Evolutionary conservation across 2,329 filamentous ascomycete species (phyloP).

Genomic region (Penicillium carneum): DNA sequence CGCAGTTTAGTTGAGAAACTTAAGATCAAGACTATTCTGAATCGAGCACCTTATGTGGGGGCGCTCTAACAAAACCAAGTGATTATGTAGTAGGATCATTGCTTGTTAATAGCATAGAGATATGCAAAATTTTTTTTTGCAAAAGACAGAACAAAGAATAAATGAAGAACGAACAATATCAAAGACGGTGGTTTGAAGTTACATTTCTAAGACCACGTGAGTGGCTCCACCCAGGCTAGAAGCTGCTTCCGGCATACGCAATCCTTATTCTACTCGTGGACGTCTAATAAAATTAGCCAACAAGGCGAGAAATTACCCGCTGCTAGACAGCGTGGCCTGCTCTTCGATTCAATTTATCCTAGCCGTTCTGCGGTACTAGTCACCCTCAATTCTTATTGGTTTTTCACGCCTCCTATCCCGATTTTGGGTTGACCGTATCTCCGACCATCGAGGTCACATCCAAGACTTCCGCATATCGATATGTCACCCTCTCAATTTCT

Average conservation of each 20-base stretch:
- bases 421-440: conserved; percentile 25
- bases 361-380: conserved; percentile 7
- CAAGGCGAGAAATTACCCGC: conserved; percentile 12
- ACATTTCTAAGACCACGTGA: conserved; percentile 29
- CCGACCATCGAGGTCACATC: conserved; percentile 30
- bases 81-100: background rate
- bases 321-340: conserved; percentile 18
- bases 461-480: conserved; percentile 20
- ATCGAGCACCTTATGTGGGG: conserved; percentile 10
- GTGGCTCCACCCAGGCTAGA: conserved; percentile 27
- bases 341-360: background rate
- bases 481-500: conserved; percentile 29
- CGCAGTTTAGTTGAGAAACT: background rate
- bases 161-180: background rate
- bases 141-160: background rate
- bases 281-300: conserved; percentile 15
- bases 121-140: no score
- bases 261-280: conserved; percentile 17
- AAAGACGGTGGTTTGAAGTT: background rate
- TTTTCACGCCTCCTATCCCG: conserved; percentile 27
- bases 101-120: no score
- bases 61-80: background rate
- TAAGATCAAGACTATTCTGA: background rate
- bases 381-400: background rate
- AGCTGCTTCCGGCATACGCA: conserved; percentile 31